A percentile compares a stretch with the other conserved stretches of the same genome.
phyloP scores from a whole-genome alignment of 2,329 filamentous ascomycete species.

The Dactylellina sp. region DNA sequence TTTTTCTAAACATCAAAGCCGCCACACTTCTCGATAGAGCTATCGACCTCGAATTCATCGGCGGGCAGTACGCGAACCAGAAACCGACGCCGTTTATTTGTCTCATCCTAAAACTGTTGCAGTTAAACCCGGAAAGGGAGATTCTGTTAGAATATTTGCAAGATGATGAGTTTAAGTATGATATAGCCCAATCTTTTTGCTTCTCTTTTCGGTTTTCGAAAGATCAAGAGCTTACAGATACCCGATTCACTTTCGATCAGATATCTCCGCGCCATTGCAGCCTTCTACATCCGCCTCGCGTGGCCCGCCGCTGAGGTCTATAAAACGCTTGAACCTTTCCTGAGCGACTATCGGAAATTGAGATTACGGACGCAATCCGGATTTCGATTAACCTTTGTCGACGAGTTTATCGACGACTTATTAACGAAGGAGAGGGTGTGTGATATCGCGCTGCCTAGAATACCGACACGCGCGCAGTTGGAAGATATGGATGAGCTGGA shows the following conservation, averaged over 20 bases:
- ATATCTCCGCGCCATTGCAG: conserved; percentile 87
- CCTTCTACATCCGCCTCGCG: conserved; percentile 92
- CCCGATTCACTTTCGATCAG: conserved; percentile 67
- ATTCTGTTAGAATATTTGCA: conserved; percentile 83
- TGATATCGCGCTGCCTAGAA: conserved; percentile 90
- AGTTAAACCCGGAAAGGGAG: conserved; percentile 82
- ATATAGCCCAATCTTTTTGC: conserved; percentile 34
- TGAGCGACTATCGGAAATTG: conserved; percentile 86
- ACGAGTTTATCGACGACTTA: conserved; percentile 93
- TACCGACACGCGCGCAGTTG: conserved; percentile 82
- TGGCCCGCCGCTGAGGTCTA: conserved; percentile 85
- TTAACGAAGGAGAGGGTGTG: conserved; percentile 89
- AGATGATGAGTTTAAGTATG: conserved; percentile 78
- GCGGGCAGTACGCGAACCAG: conserved; percentile 85
- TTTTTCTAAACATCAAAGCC: conserved; percentile 62
- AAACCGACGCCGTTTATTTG: conserved; percentile 93
- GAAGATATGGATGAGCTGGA: conserved; percentile 92
- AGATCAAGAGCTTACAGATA: neutral
- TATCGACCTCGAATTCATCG: conserved; percentile 83
- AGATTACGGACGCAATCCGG: conserved; percentile 79
- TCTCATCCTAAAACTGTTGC: conserved; percentile 91
- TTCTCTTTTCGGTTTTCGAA: neutral
- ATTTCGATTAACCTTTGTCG: conserved; percentile 81
- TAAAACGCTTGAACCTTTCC: conserved; percentile 79
- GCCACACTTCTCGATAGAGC: conserved; percentile 87